Evolutionary conservation across 495 filamentous ascomycete species (phyloP), one percentile per base, ranked within the genome.

Genomic region (Chaetomium fimeti): DNA sequence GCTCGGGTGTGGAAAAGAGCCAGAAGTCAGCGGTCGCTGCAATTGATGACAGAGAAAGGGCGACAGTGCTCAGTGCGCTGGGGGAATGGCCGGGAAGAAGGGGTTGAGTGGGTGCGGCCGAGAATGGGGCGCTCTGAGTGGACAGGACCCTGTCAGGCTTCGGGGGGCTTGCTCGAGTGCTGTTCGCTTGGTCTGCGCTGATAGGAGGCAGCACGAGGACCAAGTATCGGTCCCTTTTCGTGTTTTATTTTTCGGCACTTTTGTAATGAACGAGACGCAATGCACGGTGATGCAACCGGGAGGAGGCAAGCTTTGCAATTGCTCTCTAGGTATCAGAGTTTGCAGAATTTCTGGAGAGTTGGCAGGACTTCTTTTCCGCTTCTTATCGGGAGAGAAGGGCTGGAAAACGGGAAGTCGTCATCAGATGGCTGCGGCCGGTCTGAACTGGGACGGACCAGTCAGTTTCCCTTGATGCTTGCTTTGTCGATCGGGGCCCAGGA

Each of bases 81-180:
- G 75, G 79, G 69, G 74, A 73, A 72, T 76, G 70, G 71, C 68
- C 73, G 73, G 75, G 76, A 76, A 78, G 77, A 75, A 74, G 76
- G 72, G 77, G 79, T 36, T 24, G 64, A 63, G 63, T 62, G 64
- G 60, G 58, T 55, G 47, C 58, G 47, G 47, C 49, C 56, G 40
- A 40, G 56, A 47, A 61, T 61, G 62, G 65, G 48, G 64, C 45
- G 63, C 63, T 73, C 48, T 73, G 71, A 71, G 71, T 71, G 69
- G 69, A 36, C 65, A 69, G 57, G 57, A 63, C 32, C 53, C 22
- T 36, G 53, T 16, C 5, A n/a, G 32, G n/a, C 38, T 66, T 51
- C 58, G 63, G 66, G 56, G 64, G 66, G 57, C 64, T 69, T 66
- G 61, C 52, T 52, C 60, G 65, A 65, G 61, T 65, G 54, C 60